Conservation (phyloP, 306 rosid genomes). For the Cicer arietinum region DNA sequence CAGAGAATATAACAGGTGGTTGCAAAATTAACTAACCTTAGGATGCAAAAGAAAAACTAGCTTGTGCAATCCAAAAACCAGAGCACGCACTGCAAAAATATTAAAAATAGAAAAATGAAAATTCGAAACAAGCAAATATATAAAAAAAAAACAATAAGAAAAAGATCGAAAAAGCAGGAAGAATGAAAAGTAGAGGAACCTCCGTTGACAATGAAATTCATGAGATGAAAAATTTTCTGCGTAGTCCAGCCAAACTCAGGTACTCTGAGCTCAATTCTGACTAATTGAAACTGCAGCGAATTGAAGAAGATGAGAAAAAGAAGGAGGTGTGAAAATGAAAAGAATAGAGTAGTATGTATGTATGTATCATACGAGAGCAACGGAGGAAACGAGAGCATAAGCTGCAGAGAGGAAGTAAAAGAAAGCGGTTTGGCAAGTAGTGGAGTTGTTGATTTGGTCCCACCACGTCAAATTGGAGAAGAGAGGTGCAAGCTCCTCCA, state of each 20-base stretch:
- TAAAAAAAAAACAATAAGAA: background rate
- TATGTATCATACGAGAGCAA: slow-evolving; percentile 62
- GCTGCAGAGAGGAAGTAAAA: slow-evolving; percentile 78
- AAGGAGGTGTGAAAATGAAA: background rate
- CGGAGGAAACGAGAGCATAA: slow-evolving; percentile 77
- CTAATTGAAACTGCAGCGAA: slow-evolving; percentile 69
- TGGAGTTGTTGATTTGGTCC: slow-evolving; percentile 62
- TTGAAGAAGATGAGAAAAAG: background rate
- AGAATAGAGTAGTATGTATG: background rate
- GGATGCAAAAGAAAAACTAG: slow-evolving; percentile 77
- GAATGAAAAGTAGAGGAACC: slow-evolving; percentile 51
- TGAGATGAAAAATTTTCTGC: slow-evolving; percentile 93
- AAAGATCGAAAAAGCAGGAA: background rate
- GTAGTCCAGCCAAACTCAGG: slow-evolving; percentile 98
- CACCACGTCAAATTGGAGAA: slow-evolving; percentile 65
- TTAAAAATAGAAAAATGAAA: slow-evolving; percentile 22
- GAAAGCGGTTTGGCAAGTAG: slow-evolving; percentile 62
- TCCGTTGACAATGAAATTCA: slow-evolving; percentile 94
- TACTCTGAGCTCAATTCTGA: slow-evolving; percentile 93
- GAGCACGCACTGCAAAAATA: slow-evolving; percentile 75
- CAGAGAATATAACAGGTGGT: background rate
- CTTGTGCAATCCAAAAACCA: slow-evolving; percentile 86
- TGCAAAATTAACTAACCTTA: slow-evolving; percentile 61
- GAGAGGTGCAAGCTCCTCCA: slow-evolving; percentile 42
- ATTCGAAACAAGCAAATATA: background rate